These are phyloP conservation scores for Lachancea dasiensis DNA, from an alignment of 805 yeast genomes.

Conservation along the genomic window DNA sequence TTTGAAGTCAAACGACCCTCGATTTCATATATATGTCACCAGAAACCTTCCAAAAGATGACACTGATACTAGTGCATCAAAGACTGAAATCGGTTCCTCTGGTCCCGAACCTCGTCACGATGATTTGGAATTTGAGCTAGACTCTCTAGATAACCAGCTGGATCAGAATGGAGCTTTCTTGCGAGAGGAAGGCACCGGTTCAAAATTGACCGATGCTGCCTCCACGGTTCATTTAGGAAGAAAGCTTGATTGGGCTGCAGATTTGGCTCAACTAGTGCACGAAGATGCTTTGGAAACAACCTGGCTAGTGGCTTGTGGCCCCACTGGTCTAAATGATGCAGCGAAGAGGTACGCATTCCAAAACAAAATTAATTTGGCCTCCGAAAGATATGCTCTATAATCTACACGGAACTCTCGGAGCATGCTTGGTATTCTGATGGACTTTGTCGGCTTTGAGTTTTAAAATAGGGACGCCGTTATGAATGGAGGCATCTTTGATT, in stretches of 20 bases:
- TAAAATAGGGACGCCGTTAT: too few relatives aligned
- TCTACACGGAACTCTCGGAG: background rate
- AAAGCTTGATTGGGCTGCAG: slow-evolving; percentile 25
- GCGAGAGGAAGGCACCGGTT: background rate
- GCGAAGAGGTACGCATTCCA: slow-evolving; percentile 19
- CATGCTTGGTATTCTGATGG: background rate
- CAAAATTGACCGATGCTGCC: slow-evolving; percentile 11
- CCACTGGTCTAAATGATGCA: slow-evolving; percentile 19
- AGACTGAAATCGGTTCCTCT: background rate
- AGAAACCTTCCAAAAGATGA: slow-evolving; percentile 10
- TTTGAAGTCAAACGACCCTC: background rate
- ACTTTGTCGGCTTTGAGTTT: too few relatives aligned
- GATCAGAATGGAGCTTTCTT: slow-evolving; percentile 18
- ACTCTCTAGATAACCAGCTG: slow-evolving; percentile 12
- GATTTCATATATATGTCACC: slow-evolving; percentile 10
- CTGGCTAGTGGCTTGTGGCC: slow-evolving; percentile 31
- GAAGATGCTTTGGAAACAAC: slow-evolving; percentile 15
- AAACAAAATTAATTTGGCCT: slow-evolving; percentile 17
- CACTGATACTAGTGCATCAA: background rate
- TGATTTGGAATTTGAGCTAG: slow-evolving; percentile 19
- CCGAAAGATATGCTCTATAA: slow-evolving; percentile 21
- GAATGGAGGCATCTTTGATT: too few relatives aligned
- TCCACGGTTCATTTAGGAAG: slow-evolving; percentile 19
- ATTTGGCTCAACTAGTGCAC: slow-evolving; percentile 20
- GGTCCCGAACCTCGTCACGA: slow-evolving; percentile 3